These are phyloP conservation scores for Fagus crenata DNA, from an alignment of 306 rosid genomes.

Conservation along the genomic window DNA sequence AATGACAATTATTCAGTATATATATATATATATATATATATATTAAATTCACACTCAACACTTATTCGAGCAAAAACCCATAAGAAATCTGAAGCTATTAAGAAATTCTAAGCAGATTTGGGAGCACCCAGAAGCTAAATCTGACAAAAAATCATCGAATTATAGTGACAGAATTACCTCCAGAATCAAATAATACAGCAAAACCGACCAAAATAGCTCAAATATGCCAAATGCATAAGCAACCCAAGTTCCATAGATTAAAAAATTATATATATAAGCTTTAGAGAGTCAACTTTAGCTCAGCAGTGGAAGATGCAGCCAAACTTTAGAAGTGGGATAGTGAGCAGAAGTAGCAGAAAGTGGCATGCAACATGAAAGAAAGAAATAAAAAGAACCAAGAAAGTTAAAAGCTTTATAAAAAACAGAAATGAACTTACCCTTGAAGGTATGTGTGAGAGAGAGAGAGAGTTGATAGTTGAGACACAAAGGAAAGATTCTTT, in stretches of 20 bases:
- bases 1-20: background rate
- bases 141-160: background rate
- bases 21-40: background rate
- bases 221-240: conserved; percentile 30
- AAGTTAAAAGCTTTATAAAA: conserved; percentile 30
- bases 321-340: conserved; percentile 27
- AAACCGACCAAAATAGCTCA: conserved; percentile 31
- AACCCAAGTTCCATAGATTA: conserved; percentile 25
- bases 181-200: conserved; percentile 24
- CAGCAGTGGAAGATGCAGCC: conserved; percentile 20
- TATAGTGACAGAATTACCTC: conserved; percentile 17
- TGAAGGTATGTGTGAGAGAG: conserved; percentile 20
- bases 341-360: conserved; percentile 27
- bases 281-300: conserved; percentile 22
- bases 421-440: conserved; percentile 29
- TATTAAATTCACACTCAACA: background rate
- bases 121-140: conserved; percentile 20
- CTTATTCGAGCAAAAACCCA: no score
- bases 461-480: conserved; percentile 10
- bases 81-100: no score
- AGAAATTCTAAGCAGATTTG: conserved; percentile 2
- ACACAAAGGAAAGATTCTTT: conserved; percentile 29
- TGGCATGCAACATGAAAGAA: conserved; percentile 33
- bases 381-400: conserved; percentile 25
- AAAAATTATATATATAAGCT: conserved; percentile 12